Evolutionary conservation across 1,139 yeast genomes (phyloP).

Genomic region (Nadsonia commutata): DNA sequence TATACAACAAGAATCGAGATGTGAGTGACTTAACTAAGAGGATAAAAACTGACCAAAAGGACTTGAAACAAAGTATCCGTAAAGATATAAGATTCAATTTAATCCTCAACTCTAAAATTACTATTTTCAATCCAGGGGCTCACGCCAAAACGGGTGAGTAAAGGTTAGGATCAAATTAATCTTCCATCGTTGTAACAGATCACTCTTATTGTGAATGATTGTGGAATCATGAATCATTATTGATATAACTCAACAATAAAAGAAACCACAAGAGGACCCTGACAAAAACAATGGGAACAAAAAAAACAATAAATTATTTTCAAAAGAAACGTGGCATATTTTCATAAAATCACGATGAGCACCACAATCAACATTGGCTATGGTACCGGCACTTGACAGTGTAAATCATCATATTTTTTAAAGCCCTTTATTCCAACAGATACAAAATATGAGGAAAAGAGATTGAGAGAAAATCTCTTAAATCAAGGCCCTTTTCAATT

Average conservation of each 20-base stretch:
- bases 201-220: neutral
- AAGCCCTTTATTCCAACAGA: too few species aligned
- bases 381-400: too few species aligned
- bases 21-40: neutral
- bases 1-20: neutral
- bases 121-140: neutral
- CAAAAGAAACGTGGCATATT: too few species aligned
- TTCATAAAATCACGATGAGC: too few species aligned
- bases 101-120: neutral
- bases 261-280: neutral
- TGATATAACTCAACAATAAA: neutral
- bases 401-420: too few species aligned
- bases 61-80: neutral
- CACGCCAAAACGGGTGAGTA: slow-evolving; percentile 1
- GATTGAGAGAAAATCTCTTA: too few species aligned
- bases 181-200: neutral
- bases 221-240: neutral
- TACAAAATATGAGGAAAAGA: too few species aligned
- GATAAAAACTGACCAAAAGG: neutral
- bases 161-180: neutral
- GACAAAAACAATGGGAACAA: neutral
- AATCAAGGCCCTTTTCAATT: too few species aligned
- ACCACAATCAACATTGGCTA: too few species aligned
- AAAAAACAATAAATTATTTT: too few species aligned
- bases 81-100: neutral